These are phyloP conservation scores for Microcyclosporella mali DNA, from an alignment of 2,329 filamentous ascomycete species.

Conservation along the genomic window DNA sequence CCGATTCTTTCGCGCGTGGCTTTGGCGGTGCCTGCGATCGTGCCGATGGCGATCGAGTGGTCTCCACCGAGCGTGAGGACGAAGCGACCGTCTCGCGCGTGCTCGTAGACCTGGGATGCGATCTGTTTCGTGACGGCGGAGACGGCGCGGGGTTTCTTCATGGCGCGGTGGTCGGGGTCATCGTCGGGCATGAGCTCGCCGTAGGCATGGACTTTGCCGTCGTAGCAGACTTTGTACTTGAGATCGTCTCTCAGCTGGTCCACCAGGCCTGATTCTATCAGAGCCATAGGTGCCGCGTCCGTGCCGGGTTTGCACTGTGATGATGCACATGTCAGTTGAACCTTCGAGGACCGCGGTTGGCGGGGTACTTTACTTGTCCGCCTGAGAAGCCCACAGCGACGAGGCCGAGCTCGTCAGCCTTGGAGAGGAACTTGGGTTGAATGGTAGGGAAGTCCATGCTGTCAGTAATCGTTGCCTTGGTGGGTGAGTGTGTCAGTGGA, in stretches of 20 bases:
- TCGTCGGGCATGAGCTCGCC: constrained; percentile 61
- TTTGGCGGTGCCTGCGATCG: constrained; percentile 78
- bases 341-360: not conserved
- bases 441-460: constrained; percentile 49
- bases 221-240: constrained; percentile 80
- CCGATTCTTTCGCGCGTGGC: constrained; percentile 76
- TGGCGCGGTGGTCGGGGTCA: constrained; percentile 78
- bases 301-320: constrained; percentile 79
- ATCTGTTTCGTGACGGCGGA: constrained; percentile 78
- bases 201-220: constrained; percentile 77
- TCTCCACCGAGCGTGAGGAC: constrained; percentile 92
- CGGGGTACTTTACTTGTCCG: constrained; percentile 63
- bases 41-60: constrained; percentile 94
- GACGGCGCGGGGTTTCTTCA: constrained; percentile 89
- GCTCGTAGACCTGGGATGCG: constrained; percentile 76
- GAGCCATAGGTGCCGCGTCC: constrained; percentile 79
- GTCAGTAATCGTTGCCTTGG: not conserved
- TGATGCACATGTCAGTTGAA: constrained; percentile 6
- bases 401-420: constrained; percentile 75
- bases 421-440: constrained; percentile 68
- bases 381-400: constrained; percentile 95
- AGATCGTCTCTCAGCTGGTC: constrained; percentile 77
- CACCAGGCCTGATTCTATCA: constrained; percentile 83
- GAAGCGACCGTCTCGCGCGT: constrained; percentile 75
- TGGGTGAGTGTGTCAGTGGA: not conserved